Percentiles rank a stretch among this genome's conserved stretches.
phyloP scores from a whole-genome alignment of 129 eudicot genomes.

The Ambrosia artemisiifolia region DNA sequence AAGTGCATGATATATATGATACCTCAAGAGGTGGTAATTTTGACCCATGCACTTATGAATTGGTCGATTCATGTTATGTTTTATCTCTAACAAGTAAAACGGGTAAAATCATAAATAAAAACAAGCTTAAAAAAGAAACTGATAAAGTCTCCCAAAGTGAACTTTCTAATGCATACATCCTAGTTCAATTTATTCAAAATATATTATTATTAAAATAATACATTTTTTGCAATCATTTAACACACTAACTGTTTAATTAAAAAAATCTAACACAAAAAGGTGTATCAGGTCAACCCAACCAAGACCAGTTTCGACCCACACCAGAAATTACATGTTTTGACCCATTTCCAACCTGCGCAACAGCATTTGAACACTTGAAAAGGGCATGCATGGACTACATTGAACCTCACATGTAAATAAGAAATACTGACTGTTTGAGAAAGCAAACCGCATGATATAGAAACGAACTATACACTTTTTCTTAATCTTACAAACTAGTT shows the following conservation, averaged over 20 bases:
- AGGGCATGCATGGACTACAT: not conserved
- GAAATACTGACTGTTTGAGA: not conserved
- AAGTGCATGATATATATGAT: not conserved
- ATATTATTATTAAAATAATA: not conserved
- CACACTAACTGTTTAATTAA: not conserved
- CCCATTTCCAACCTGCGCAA: not conserved
- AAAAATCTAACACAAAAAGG: not conserved
- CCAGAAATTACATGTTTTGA: not conserved
- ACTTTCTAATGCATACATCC: slow-evolving; percentile 4
- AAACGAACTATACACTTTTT: not conserved
- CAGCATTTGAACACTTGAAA: not conserved
- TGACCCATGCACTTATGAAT: not conserved
- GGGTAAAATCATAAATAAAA: not conserved
- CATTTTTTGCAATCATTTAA: not conserved
- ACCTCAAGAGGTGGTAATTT: not conserved
- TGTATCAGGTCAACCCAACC: not conserved
- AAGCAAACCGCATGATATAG: not conserved
- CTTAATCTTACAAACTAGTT: not conserved
- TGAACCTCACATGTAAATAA: no score
- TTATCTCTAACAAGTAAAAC: not conserved
- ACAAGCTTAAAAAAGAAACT: not conserved
- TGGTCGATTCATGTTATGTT: not conserved
- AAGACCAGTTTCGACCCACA: not conserved
- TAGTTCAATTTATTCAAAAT: not conserved
- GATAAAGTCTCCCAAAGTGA: not conserved